These are phyloP conservation scores for Paralagenidium karlingii DNA, from an alignment of 352 stramenopile species.

Conservation along the genomic window DNA sequence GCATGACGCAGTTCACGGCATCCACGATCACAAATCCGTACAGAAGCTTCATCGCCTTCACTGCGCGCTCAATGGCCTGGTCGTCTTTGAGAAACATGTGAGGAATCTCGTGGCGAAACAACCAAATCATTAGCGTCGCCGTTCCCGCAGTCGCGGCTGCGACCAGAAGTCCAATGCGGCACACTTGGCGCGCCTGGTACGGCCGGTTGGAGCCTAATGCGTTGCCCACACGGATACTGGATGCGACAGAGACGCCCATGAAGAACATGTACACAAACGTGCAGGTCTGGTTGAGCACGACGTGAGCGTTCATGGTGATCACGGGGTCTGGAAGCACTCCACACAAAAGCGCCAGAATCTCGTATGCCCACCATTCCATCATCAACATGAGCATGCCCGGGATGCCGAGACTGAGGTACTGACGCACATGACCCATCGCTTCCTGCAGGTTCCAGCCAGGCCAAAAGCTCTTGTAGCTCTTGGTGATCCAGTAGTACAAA, in stretches of 20 bases:
- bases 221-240: constrained; percentile 31
- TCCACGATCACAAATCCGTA: constrained; percentile 23
- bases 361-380: constrained; percentile 73
- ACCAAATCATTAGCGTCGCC: constrained; percentile 5
- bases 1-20: constrained; percentile 14
- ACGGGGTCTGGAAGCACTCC: constrained; percentile 43
- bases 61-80: constrained; percentile 19
- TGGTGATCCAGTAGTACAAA: too few species aligned
- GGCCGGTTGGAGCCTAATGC: constrained; percentile 7
- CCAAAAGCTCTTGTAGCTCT: constrained; percentile 45
- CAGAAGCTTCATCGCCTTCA: constrained; percentile 24
- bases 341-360: constrained; percentile 55
- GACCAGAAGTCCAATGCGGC: constrained; percentile 3
- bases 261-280: constrained; percentile 70
- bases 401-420: constrained; percentile 53
- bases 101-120: constrained; percentile 11
- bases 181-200: constrained; percentile 5
- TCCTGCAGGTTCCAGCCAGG: constrained; percentile 39
- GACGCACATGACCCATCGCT: constrained; percentile 23
- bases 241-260: constrained; percentile 38
- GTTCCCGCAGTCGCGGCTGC: background rate
- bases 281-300: constrained; percentile 55
- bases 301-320: constrained; percentile 52
- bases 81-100: constrained; percentile 31
- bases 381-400: constrained; percentile 46